These are phyloP conservation scores for Knoxia roxburghii DNA, from an alignment of 257 asterid species.

Conservation along the genomic window DNA sequence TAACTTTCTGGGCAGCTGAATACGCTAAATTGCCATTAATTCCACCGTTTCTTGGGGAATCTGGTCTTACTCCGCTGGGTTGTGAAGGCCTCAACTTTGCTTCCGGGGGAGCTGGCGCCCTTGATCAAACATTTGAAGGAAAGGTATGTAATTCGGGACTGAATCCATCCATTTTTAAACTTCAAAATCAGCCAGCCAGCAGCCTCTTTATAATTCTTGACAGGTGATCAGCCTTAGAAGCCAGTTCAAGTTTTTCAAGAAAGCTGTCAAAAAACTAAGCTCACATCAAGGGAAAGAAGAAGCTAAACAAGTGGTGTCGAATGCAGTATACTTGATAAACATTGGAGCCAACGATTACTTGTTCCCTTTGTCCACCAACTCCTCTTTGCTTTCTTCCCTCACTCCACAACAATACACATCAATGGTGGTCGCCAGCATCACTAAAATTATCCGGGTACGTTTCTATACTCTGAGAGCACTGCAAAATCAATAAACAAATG, in stretches of 20 bases:
- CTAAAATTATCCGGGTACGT: neutral
- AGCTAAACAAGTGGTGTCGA: slow-evolving; percentile 9
- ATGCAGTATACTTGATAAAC: slow-evolving; percentile 25
- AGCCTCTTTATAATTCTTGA: neutral
- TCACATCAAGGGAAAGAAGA: neutral
- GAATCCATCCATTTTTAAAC: neutral
- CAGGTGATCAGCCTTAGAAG: neutral
- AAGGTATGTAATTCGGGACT: slow-evolving; percentile 13
- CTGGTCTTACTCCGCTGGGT: slow-evolving; percentile 6
- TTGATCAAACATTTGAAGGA: slow-evolving; percentile 51
- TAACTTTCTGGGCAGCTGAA: slow-evolving; percentile 6
- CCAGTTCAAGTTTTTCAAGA: neutral
- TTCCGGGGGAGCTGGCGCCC: slow-evolving; percentile 71
- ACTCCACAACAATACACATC: neutral
- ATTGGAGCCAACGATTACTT: slow-evolving; percentile 20
- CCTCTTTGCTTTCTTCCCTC: slow-evolving; percentile 12
- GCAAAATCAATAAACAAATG: too few species aligned
- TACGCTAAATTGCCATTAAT: neutral
- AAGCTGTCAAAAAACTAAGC: neutral
- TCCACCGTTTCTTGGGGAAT: neutral
- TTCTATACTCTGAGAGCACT: too few species aligned
- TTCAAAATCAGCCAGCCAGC: too few species aligned
- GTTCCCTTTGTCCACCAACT: slow-evolving; percentile 1
- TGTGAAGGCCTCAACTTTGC: slow-evolving; percentile 51
- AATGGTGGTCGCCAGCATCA: neutral